A percentile compares a stretch with the other conserved stretches of the same genome.
Evolutionary conservation across 176 grass and related monocot genomes (phyloP).

Genomic region (Pontederia paniculata): DNA sequence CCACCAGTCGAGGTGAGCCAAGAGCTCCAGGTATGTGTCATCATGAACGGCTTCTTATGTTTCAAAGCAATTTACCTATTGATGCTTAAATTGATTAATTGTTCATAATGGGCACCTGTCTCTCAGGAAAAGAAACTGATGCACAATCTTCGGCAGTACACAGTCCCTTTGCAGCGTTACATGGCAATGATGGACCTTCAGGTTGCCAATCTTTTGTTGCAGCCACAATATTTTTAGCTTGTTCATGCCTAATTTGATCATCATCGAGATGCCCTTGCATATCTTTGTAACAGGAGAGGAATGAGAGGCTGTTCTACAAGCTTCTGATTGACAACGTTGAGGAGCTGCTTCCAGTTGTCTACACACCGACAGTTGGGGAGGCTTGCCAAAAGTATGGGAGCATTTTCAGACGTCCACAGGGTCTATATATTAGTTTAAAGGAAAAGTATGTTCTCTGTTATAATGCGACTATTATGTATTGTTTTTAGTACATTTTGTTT

Average conservation of each 20-base stretch:
- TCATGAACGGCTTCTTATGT: background rate
- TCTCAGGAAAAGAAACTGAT: conserved; percentile 74
- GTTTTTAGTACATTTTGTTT: background rate
- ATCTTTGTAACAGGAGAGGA: conserved; percentile 47
- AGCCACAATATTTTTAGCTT: background rate
- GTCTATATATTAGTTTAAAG: conserved; percentile 87
- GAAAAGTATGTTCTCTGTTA: conserved; percentile 61
- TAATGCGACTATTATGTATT: conserved; percentile 5
- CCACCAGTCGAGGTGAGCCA: conserved; percentile 67
- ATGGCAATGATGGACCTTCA: conserved; percentile 99
- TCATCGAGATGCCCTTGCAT: background rate
- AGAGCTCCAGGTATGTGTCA: conserved; percentile 57
- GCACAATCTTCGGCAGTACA: conserved; percentile 78
- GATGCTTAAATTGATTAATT: background rate
- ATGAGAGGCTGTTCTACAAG: conserved; percentile 97
- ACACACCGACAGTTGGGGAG: conserved; percentile 95
- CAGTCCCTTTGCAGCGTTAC: conserved; percentile 73
- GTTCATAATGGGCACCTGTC: background rate
- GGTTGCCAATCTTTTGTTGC: conserved; percentile 19
- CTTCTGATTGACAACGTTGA: conserved; percentile 96
- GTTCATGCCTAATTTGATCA: background rate
- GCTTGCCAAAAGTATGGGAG: conserved; percentile 99
- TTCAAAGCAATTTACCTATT: background rate
- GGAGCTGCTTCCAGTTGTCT: conserved; percentile 88
- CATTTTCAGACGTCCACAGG: conserved; percentile 79